phyloP scores from a whole-genome alignment of 2,329 filamentous ascomycete genomes.

The Fusarium mangiferae region DNA sequence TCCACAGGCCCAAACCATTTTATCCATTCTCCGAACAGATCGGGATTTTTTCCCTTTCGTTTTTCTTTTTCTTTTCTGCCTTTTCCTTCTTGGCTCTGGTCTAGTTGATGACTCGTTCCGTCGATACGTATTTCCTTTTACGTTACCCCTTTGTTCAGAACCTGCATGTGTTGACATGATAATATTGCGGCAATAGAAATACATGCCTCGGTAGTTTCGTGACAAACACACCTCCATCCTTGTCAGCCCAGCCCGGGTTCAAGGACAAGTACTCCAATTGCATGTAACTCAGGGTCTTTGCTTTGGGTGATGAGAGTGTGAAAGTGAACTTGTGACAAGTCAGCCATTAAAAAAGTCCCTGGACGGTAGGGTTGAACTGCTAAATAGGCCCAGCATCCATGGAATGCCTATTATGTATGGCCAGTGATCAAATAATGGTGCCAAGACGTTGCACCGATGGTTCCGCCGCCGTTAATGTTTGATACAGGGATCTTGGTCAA shows the following conservation, averaged over 20 bases:
- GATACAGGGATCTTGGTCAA: slow-evolving; percentile 11
- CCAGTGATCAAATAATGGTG: neutral
- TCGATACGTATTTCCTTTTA: neutral
- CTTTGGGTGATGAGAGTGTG: neutral
- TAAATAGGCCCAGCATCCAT: neutral
- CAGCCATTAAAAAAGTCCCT: neutral
- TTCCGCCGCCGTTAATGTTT: slow-evolving; percentile 23
- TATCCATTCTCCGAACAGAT: slow-evolving; percentile 34
- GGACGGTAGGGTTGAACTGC: neutral
- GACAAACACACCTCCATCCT: neutral
- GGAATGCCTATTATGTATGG: neutral
- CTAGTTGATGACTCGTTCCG: neutral
- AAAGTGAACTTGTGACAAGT: neutral
- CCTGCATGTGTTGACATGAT: slow-evolving; percentile 5
- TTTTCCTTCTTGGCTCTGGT: neutral
- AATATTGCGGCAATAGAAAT: neutral
- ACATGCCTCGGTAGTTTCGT: slow-evolving; percentile 20
- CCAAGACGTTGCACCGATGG: slow-evolving; percentile 34
- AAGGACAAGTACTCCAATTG: neutral
- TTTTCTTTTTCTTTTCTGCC: neutral
- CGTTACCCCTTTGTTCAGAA: slow-evolving; percentile 7
- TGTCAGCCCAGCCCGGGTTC: neutral
- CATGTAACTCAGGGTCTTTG: neutral
- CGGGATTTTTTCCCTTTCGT: slow-evolving; percentile 20
- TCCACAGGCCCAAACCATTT: slow-evolving; percentile 24